A percentile compares a stretch with the other conserved stretches of the same genome.
These are phyloP conservation scores for Candida germanica DNA, from an alignment of 805 yeast genomes.

Conservation along the genomic window DNA sequence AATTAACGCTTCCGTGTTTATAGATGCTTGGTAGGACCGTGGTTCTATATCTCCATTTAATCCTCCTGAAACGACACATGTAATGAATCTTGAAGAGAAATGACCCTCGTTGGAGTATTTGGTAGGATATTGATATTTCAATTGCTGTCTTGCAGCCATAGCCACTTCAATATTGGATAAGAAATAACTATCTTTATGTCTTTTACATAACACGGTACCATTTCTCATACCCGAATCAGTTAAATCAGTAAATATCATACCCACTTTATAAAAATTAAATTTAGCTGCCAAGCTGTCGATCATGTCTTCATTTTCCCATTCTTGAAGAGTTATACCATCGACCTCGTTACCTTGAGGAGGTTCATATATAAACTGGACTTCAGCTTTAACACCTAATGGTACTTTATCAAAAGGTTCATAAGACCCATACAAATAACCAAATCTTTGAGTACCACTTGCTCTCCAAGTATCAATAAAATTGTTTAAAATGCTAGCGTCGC, in stretches of 20 bases:
- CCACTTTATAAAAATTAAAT: slow-evolving; percentile 70
- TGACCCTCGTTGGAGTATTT: slow-evolving; percentile 60
- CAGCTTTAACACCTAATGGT: slow-evolving; percentile 92
- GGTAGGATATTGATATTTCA: slow-evolving; percentile 56
- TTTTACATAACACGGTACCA: slow-evolving; percentile 86
- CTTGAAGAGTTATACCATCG: slow-evolving; percentile 71
- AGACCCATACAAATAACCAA: slow-evolving; percentile 80
- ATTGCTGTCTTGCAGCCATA: slow-evolving; percentile 80
- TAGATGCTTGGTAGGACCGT: slow-evolving; percentile 83
- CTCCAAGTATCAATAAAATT: slow-evolving; percentile 92
- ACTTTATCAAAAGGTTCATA: slow-evolving; percentile 76
- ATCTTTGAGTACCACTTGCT: slow-evolving; percentile 77
- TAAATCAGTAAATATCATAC: slow-evolving; percentile 85
- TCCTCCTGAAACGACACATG: slow-evolving; percentile 94
- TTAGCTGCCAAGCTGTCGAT: slow-evolving; percentile 52
- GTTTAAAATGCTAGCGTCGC: slow-evolving; percentile 68
- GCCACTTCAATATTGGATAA: slow-evolving; percentile 81
- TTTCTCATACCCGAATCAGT: slow-evolving; percentile 82
- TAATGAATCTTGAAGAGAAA: slow-evolving; percentile 87
- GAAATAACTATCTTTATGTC: slow-evolving; percentile 90
- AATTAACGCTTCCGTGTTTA: slow-evolving; percentile 82
- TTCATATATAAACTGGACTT: slow-evolving; percentile 90
- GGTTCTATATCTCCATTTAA: slow-evolving; percentile 84
- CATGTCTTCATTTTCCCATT: slow-evolving; percentile 53
- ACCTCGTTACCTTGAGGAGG: slow-evolving; percentile 84